Conservation (phyloP, 805 yeast genomes). For the Tetrapisispora iriomotensis region DNA sequence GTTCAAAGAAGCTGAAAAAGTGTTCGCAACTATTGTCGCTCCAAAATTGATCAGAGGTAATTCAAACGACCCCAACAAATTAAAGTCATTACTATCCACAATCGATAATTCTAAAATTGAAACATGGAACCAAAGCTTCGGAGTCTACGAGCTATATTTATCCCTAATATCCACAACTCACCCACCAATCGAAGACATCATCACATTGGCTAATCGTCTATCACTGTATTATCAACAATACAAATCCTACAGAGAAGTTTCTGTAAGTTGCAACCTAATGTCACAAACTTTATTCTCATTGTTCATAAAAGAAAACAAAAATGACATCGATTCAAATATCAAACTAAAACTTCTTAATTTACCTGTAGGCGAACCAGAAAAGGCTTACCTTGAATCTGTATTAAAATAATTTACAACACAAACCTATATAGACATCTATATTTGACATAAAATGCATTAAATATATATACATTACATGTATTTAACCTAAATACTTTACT, state of each 20-base stretch:
- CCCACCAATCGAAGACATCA: conserved; percentile 26
- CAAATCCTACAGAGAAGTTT: conserved; percentile 24
- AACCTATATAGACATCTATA: not conserved
- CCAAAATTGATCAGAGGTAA: conserved; percentile 46
- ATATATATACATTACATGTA: not conserved
- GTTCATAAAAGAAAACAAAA: not conserved
- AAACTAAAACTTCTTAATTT: conserved; percentile 9
- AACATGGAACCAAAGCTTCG: conserved; percentile 50
- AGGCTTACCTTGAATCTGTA: conserved; percentile 27
- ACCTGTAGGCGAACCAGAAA: conserved; percentile 24
- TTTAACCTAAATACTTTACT: too few species aligned
- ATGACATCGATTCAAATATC: not conserved
- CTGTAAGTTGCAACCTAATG: conserved; percentile 46
- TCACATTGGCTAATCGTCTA: conserved; percentile 29
- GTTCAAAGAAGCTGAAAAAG: conserved; percentile 54
- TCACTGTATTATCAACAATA: conserved; percentile 33
- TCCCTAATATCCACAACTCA: conserved; percentile 19
- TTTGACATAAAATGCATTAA: not conserved
- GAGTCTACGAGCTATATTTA: conserved; percentile 45
- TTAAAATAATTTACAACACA: not conserved
- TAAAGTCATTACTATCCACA: conserved; percentile 31
- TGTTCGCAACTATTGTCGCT: conserved; percentile 51
- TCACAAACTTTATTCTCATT: conserved; percentile 34
- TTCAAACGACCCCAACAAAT: conserved; percentile 32
- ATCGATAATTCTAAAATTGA: conserved; percentile 38